Evolutionary conservation across 129 eudicot species (phyloP), one percentile per base, ranked within the genome.

Genomic region (Cynara cardunculus): DNA sequence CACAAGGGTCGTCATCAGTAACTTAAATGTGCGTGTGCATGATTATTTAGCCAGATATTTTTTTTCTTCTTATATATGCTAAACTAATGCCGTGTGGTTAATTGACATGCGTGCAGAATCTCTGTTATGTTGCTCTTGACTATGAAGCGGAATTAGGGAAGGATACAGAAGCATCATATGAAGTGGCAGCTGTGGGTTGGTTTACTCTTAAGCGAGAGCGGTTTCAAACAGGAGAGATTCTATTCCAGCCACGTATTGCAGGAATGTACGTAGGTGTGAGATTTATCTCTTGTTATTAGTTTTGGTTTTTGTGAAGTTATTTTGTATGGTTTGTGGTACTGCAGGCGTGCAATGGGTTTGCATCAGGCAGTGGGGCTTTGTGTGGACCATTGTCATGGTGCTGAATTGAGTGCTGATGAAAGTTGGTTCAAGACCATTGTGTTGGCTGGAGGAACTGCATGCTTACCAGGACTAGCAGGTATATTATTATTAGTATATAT

Each of bases 401-500:
- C 97, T 56, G 99, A 90, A 72, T 82, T 92, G 82, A 88, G 78
- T 0, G 86, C 81, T 62, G 97, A 95, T 75, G 89, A 87, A 71
- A 84, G 80, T 78, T 95, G 99, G 99, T 95, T 75, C 79, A 95
- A 89, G 87, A 90, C 97, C 32, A 83, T 95, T 72, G 99, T 95
- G 19, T 85, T 95, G 80, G 83, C 94, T 21, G 99, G 99, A 32
- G 99, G 97, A 69, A 89, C 87, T 81, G 94, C 99, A 46, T 95
- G 99, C 74, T 89, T 95, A 79, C 94, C 97, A 24, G 97, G 99
- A 85, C 81, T 95, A 80, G 89, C 97, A 87, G 99, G 97, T 92
- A 77, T 14, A 39, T 13, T 28, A 44, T 61, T 12, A 13, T 1
- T 44, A 41, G 27, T 26, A 10, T 14, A 22, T n/a, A 3, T 30